These are phyloP conservation scores for Lagenidium giganteum DNA, from an alignment of 352 stramenopile species.

Conservation along the genomic window DNA sequence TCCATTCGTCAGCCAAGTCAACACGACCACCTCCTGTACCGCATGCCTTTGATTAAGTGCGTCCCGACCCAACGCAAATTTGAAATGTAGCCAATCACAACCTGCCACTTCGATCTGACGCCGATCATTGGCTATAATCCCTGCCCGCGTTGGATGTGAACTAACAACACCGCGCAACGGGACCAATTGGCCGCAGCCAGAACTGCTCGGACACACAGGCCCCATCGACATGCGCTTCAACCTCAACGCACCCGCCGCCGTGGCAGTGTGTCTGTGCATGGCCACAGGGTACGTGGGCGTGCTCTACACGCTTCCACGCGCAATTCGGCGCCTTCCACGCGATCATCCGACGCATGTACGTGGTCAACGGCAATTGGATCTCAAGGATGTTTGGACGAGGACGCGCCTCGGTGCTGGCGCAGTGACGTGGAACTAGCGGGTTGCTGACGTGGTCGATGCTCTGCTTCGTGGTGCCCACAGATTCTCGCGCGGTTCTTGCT, in stretches of 20 bases:
- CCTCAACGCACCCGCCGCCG: conserved; percentile 51
- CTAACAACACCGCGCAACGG: too few relatives aligned
- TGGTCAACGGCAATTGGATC: neutral
- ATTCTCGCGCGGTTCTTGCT: conserved; percentile 84
- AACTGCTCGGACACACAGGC: too few relatives aligned
- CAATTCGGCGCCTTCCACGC: conserved; percentile 69
- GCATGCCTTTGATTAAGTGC: too few relatives aligned
- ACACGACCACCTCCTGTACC: neutral
- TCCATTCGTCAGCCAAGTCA: neutral
- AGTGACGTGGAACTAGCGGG: too few relatives aligned
- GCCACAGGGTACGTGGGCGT: conserved; percentile 79
- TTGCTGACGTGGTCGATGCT: neutral
- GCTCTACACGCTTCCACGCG: conserved; percentile 75
- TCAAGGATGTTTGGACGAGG: neutral
- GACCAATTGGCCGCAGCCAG: too few relatives aligned
- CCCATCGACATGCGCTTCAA: conserved; percentile 86
- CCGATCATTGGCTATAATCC: too few relatives aligned
- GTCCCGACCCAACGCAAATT: too few relatives aligned
- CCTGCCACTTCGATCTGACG: conserved; percentile 29
- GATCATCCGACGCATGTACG: conserved; percentile 82
- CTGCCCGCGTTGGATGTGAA: too few relatives aligned
- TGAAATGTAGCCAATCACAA: conserved; percentile 28
- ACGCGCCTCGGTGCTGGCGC: too few relatives aligned
- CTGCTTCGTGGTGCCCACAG: conserved; percentile 18
- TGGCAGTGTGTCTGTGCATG: conserved; percentile 79